phyloP scores from a whole-genome alignment of 1,139 yeast species.

The Nakaseomyces sp. region DNA sequence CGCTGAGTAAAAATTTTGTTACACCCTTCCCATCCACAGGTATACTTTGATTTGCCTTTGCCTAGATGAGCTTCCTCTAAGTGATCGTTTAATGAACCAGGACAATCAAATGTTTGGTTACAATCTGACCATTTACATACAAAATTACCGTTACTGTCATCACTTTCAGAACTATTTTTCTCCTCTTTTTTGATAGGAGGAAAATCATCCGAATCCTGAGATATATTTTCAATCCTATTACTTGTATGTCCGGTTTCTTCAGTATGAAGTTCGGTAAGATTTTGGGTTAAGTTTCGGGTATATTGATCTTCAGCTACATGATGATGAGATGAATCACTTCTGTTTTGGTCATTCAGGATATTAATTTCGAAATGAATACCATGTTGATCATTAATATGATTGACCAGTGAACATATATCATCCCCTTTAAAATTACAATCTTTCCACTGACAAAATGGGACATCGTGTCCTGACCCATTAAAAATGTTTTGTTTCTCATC shows the following conservation, averaged over 20 bases:
- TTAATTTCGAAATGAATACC: constrained; percentile 32
- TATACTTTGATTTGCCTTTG: constrained; percentile 59
- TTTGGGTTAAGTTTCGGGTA: no score
- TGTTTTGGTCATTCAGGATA: constrained; percentile 10
- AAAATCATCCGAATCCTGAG: background rate
- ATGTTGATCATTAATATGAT: constrained; percentile 53
- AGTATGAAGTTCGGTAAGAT: no score
- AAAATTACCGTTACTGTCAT: background rate
- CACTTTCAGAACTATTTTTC: background rate
- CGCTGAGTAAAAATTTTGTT: constrained; percentile 68
- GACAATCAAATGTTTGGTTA: constrained; percentile 38
- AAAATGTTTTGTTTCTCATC: constrained; percentile 6
- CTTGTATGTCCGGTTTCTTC: no score
- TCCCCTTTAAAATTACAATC: constrained; percentile 51
- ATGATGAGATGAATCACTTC: background rate
- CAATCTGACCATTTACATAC: constrained; percentile 38
- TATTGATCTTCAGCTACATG: no score
- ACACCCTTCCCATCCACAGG: constrained; percentile 76
- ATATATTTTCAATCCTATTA: background rate
- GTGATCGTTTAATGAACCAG: constrained; percentile 64
- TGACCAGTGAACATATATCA: constrained; percentile 45
- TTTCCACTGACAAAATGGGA: constrained; percentile 55
- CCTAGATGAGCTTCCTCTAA: constrained; percentile 60
- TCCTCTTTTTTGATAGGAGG: no score
- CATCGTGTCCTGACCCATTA: constrained; percentile 5